Evolutionary conservation across 176 grass and related monocot species (phyloP).

Genomic region (Pontederia crassipes): DNA sequence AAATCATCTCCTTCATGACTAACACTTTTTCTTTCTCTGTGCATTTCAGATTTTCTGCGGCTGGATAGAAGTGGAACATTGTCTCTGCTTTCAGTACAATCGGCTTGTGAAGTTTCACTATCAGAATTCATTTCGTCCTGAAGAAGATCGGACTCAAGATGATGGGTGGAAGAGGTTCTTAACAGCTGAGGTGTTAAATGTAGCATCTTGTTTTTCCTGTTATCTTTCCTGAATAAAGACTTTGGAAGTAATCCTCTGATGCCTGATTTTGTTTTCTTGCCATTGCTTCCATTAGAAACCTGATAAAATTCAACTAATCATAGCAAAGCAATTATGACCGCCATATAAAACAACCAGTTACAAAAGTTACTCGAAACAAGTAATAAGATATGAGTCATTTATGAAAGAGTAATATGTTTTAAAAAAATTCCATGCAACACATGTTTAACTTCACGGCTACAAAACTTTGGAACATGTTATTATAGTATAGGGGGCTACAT

Average conservation of each 20-base stretch:
- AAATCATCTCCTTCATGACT: constrained; percentile 2
- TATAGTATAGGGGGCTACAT: too few species aligned
- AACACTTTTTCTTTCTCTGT: neutral
- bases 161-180: constrained; percentile 83
- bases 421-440: too few species aligned
- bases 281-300: too few species aligned
- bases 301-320: too few species aligned
- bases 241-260: constrained; percentile 61
- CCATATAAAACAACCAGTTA: too few species aligned
- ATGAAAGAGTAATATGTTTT: too few species aligned
- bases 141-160: constrained; percentile 58
- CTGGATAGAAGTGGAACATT: constrained; percentile 14
- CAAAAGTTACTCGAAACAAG: too few species aligned
- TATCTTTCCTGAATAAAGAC: constrained; percentile 53
- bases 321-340: too few species aligned
- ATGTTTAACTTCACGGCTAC: too few species aligned
- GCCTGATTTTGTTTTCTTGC: constrained; percentile 35
- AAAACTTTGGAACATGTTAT: too few species aligned
- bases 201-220: constrained; percentile 72
- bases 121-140: constrained; percentile 16
- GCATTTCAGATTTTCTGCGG: neutral
- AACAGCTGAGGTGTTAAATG: constrained; percentile 71
- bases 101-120: constrained; percentile 17
- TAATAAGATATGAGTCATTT: too few species aligned
- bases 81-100: constrained; percentile 10